Evolutionary conservation across 805 yeast species (phyloP).

Genomic region (Metschnikowia baotianmanensis): DNA sequence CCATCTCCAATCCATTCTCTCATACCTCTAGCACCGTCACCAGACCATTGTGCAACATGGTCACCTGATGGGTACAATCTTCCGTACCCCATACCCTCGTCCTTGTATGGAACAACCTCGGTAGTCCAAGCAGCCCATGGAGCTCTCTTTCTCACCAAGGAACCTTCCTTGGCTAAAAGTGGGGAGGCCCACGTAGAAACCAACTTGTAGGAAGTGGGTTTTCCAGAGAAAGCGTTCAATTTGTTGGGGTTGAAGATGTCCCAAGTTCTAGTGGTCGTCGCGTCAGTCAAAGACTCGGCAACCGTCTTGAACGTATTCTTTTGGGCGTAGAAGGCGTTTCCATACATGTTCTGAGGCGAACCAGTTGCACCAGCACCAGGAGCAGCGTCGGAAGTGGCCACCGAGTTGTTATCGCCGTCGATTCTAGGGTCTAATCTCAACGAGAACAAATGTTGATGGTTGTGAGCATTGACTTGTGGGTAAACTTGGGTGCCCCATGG

Average conservation of each 20-base stretch:
- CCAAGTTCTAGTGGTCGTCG: slow-evolving; percentile 70
- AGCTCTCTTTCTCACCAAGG: slow-evolving; percentile 76
- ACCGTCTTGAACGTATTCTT: slow-evolving; percentile 68
- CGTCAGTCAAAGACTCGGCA: slow-evolving; percentile 61
- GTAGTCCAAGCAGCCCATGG: slow-evolving; percentile 72
- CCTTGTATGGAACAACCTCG: slow-evolving; percentile 69
- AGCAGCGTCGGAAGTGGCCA: slow-evolving; percentile 62
- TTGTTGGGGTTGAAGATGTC: slow-evolving; percentile 72
- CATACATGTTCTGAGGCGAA: slow-evolving; percentile 68
- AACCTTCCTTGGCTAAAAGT: slow-evolving; percentile 69
- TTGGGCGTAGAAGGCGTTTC: slow-evolving; percentile 70
- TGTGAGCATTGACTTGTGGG: slow-evolving; percentile 80
- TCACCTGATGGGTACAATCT: slow-evolving; percentile 80
- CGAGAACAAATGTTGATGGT: slow-evolving; percentile 82
- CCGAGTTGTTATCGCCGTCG: slow-evolving; percentile 78
- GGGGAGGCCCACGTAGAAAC: slow-evolving; percentile 75
- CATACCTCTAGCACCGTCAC: slow-evolving; percentile 66
- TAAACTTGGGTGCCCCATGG: slow-evolving; percentile 82
- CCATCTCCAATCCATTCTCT: slow-evolving; percentile 69
- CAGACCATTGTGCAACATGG: slow-evolving; percentile 71
- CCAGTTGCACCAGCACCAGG: slow-evolving; percentile 61
- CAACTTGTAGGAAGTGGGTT: slow-evolving; percentile 73
- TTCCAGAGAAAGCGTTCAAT: slow-evolving; percentile 65
- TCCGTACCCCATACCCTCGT: slow-evolving; percentile 48
- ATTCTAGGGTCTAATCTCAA: slow-evolving; percentile 77